These are phyloP conservation scores for Ramularia endophylla DNA, from an alignment of 2,329 filamentous ascomycete species.

Conservation along the genomic window DNA sequence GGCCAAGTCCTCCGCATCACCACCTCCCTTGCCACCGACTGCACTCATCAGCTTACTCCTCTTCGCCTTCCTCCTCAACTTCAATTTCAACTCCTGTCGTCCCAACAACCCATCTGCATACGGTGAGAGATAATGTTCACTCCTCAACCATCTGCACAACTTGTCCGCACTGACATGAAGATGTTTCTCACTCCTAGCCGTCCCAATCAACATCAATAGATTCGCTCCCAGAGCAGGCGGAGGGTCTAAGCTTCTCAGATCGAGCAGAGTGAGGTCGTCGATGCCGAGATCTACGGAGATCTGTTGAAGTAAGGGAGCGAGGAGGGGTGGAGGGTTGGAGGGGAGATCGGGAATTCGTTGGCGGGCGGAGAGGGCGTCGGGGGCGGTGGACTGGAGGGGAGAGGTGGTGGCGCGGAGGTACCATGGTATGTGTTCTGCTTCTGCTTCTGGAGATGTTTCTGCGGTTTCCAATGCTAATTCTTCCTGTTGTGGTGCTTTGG, in stretches of 20 bases:
- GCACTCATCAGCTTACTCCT: slow-evolving; percentile 75
- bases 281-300: slow-evolving; percentile 80
- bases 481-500: background rate
- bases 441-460: slow-evolving; percentile 5
- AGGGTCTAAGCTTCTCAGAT: slow-evolving; percentile 77
- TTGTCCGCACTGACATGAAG: slow-evolving; percentile 85
- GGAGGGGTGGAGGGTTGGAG: slow-evolving; percentile 61
- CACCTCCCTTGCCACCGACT: slow-evolving; percentile 53
- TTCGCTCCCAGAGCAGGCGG: slow-evolving; percentile 82
- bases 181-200: slow-evolving; percentile 87
- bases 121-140: slow-evolving; percentile 64
- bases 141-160: slow-evolving; percentile 79
- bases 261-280: slow-evolving; percentile 72
- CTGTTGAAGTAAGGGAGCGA: slow-evolving; percentile 68
- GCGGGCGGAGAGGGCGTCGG: slow-evolving; percentile 43
- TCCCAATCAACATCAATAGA: slow-evolving; percentile 87
- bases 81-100: slow-evolving; percentile 84
- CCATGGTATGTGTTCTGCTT: slow-evolving; percentile 56
- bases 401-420: slow-evolving; percentile 67
- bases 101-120: slow-evolving; percentile 84
- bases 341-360: slow-evolving; percentile 61
- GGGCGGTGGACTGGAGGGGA: slow-evolving; percentile 31
- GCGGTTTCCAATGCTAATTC: slow-evolving; percentile 1
- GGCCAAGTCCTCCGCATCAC: slow-evolving; percentile 55
- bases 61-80: slow-evolving; percentile 71